A percentile compares a stretch with the other conserved stretches of the same genome.
These are phyloP conservation scores for Sambucus nigra DNA, from an alignment of 129 eudicot genomes.

Conservation along the genomic window DNA sequence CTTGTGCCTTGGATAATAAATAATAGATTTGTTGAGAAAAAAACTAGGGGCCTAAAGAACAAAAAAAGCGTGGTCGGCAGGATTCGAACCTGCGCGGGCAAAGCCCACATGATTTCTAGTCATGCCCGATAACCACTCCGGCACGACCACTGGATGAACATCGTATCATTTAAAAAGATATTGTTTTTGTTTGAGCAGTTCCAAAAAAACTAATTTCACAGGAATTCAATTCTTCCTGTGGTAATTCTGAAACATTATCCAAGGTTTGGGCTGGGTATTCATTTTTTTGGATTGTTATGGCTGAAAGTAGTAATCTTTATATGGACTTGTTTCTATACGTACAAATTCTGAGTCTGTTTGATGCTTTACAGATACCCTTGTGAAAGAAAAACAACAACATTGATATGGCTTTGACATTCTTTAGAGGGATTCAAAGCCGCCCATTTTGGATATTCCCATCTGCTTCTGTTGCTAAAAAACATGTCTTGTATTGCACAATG, in stretches of 20 bases:
- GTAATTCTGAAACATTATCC: neutral
- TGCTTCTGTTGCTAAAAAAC: slow-evolving; percentile 36
- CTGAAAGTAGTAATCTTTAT: too few species aligned
- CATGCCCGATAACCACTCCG: slow-evolving; percentile 99
- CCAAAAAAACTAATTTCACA: neutral
- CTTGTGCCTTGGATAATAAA: too few species aligned
- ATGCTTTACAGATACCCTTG: slow-evolving; percentile 17
- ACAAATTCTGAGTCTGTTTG: neutral
- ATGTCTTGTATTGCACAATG: slow-evolving; percentile 38
- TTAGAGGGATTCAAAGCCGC: slow-evolving; percentile 53
- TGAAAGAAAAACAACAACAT: neutral
- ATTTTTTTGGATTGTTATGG: too few species aligned
- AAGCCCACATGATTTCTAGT: slow-evolving; percentile 98
- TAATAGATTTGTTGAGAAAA: too few species aligned
- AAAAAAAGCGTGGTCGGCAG: slow-evolving; percentile 65
- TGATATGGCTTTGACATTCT: slow-evolving; percentile 59
- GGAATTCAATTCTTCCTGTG: too few species aligned
- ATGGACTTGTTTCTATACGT: too few species aligned
- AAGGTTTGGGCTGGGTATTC: neutral
- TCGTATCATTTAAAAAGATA: too few species aligned
- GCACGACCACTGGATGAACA: slow-evolving; percentile 57
- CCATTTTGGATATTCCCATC: slow-evolving; percentile 47
- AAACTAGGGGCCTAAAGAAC: neutral
- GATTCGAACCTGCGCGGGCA: slow-evolving; percentile 99
- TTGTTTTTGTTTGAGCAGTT: neutral